Percentiles rank a stretch among this genome's conserved stretches.
phyloP scores from a whole-genome alignment of 768 basidiomycete genomes.

The Leccinum subgranulosum region DNA sequence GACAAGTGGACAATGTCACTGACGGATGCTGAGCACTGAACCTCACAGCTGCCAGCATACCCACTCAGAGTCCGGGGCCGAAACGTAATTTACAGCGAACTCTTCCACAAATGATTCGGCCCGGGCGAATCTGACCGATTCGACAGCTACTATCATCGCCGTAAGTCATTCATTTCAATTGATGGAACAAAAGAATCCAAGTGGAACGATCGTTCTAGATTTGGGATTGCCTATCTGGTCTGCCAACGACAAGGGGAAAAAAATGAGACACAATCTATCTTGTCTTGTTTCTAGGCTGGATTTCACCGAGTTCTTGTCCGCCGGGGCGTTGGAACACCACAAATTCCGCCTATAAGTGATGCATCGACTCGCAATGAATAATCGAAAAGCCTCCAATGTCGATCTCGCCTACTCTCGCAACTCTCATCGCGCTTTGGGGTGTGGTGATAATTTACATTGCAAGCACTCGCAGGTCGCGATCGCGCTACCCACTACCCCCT shows the following conservation, averaged over 20 bases:
- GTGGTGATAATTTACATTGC: slow-evolving; percentile 17
- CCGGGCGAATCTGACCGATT: not conserved
- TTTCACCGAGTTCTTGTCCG: not conserved
- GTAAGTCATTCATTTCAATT: not conserved
- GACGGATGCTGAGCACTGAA: too few relatives aligned
- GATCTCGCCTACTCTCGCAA: slow-evolving; percentile 9
- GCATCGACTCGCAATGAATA: not conserved
- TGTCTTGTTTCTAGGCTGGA: not conserved
- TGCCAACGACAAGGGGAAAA: slow-evolving; percentile 7
- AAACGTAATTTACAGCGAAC: not conserved
- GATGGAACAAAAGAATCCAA: slow-evolving; percentile 2
- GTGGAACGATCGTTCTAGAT: not conserved
- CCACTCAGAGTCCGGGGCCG: not conserved
- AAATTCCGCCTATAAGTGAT: slow-evolving; percentile 14
- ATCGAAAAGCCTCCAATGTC: slow-evolving; percentile 11
- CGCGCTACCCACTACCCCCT: slow-evolving; percentile 44
- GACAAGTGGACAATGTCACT: too few relatives aligned
- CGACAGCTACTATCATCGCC: not conserved
- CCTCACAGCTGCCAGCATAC: too few relatives aligned
- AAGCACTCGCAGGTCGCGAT: slow-evolving; percentile 9
- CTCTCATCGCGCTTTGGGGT: slow-evolving; percentile 23
- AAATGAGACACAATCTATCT: slow-evolving; percentile 14
- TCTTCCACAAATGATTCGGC: too few relatives aligned
- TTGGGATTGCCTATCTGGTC: not conserved
- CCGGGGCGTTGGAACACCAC: slow-evolving; percentile 3